Evolutionary conservation across 2,329 filamentous ascomycete genomes (phyloP).

Genomic region (Fusarium tupiense): DNA sequence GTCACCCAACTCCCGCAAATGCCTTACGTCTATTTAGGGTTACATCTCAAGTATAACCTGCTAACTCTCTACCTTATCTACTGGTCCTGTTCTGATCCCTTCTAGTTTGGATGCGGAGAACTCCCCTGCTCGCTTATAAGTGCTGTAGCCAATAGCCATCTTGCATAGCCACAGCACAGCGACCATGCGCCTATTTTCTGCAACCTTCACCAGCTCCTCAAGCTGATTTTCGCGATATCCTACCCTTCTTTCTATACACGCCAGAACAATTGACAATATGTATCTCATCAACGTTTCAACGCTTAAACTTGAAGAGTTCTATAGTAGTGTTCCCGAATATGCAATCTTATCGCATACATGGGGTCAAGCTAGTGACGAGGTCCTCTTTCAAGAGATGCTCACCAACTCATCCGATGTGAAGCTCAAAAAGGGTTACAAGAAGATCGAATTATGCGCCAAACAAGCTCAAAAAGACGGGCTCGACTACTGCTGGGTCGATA

Average conservation of each 20-base stretch:
- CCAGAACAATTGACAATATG: background rate
- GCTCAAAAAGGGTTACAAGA: constrained; percentile 35
- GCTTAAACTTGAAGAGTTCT: constrained; percentile 22
- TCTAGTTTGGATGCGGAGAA: background rate
- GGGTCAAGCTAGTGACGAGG: constrained; percentile 12
- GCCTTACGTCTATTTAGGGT: background rate
- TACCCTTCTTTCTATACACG: accelerated
- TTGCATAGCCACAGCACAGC: background rate
- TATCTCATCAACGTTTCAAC: constrained; percentile 31
- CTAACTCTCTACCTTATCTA: too few species aligned
- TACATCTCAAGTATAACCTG: background rate
- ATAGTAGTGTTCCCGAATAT: constrained; percentile 22
- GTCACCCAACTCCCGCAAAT: background rate
- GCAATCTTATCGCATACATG: constrained; percentile 37
- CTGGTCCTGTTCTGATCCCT: background rate
- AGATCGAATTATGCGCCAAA: constrained; percentile 34
- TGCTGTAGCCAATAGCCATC: background rate
- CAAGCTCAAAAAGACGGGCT: constrained; percentile 24
- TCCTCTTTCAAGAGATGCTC: constrained; percentile 1
- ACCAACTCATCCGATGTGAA: background rate
- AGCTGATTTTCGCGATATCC: background rate
- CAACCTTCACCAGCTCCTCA: background rate
- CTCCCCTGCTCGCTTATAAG: background rate
- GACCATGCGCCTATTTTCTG: background rate
- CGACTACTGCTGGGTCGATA: constrained; percentile 44